phyloP scores from a whole-genome alignment of 345 rosid species.

The Microthlaspi erraticum region DNA sequence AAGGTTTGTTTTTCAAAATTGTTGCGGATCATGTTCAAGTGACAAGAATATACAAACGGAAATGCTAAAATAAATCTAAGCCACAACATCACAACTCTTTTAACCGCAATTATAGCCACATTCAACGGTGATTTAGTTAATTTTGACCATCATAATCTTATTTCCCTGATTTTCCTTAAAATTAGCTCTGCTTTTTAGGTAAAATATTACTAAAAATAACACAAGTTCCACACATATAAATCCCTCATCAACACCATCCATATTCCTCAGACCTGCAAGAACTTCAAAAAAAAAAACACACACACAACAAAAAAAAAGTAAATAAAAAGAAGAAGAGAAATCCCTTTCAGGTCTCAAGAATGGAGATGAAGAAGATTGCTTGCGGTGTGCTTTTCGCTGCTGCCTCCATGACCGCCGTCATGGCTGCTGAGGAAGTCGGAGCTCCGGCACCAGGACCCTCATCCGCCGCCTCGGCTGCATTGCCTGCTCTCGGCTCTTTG shows the following conservation, averaged over 20 bases:
- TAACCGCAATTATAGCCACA: conserved; percentile 33
- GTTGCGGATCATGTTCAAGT: background rate
- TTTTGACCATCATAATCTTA: background rate
- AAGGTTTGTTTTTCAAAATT: background rate
- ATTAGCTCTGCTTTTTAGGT: conserved; percentile 2
- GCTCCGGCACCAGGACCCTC: conserved; percentile 53
- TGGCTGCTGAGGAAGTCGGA: conserved; percentile 49
- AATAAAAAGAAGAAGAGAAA: conserved; percentile 34
- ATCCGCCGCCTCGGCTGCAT: conserved; percentile 38
- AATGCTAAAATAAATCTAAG: conserved; percentile 29
- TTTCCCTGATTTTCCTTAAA: background rate
- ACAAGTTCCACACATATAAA: conserved; percentile 29
- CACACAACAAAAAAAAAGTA: conserved; percentile 21
- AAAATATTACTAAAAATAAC: conserved; percentile 26
- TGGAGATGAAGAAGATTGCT: conserved; percentile 76
- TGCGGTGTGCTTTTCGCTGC: conserved; percentile 55
- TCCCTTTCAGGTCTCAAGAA: conserved; percentile 49
- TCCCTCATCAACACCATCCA: conserved; percentile 3
- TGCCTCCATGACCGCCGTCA: conserved; percentile 56
- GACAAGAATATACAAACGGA: conserved; percentile 21
- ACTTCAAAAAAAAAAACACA: conserved; percentile 25
- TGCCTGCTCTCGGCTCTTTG: conserved; percentile 58
- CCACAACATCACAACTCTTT: conserved; percentile 23
- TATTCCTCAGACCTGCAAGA: conserved; percentile 48
- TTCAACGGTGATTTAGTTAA: conserved; percentile 11